Conservation (phyloP, 257 asterid genomes). For the Apocynum venetum region DNA sequence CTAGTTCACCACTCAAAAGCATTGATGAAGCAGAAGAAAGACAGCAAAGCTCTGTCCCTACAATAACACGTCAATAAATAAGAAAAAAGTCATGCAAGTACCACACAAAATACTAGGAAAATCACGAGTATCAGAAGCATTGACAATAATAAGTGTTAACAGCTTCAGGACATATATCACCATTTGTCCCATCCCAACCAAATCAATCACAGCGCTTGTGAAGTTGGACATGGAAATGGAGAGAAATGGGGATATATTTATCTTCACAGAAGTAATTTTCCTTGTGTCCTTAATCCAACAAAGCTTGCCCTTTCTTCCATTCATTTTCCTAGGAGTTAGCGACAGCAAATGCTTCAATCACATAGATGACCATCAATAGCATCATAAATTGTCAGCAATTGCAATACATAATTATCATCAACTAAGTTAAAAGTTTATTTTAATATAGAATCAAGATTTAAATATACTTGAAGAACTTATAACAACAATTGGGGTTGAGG, state of each 20-base stretch:
- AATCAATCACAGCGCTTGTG: not conserved
- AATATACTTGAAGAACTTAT: too few species aligned
- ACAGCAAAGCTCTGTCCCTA: slow-evolving; percentile 34
- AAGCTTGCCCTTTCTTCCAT: not conserved
- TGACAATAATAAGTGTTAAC: not conserved
- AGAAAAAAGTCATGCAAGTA: not conserved
- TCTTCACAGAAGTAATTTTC: not conserved
- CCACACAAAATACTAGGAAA: not conserved
- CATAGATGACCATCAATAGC: not conserved
- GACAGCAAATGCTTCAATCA: not conserved
- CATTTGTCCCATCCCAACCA: not conserved
- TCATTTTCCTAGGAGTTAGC: not conserved
- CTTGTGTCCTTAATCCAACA: not conserved
- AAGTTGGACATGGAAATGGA: not conserved
- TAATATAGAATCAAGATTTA: not conserved
- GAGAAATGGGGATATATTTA: not conserved
- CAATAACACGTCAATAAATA: slow-evolving; percentile 6
- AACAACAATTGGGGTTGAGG: not conserved
- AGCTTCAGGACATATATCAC: not conserved
- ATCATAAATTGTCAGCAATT: not conserved
- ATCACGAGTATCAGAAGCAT: not conserved
- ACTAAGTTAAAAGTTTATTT: not conserved
- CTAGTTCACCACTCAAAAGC: slow-evolving; percentile 47
- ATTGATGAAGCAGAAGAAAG: slow-evolving; percentile 58
- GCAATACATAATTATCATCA: not conserved